Base-by-base conservation (phyloP, 2,329 filamentous ascomycete genomes). In the Cordyceps fumosorosea region DNA sequence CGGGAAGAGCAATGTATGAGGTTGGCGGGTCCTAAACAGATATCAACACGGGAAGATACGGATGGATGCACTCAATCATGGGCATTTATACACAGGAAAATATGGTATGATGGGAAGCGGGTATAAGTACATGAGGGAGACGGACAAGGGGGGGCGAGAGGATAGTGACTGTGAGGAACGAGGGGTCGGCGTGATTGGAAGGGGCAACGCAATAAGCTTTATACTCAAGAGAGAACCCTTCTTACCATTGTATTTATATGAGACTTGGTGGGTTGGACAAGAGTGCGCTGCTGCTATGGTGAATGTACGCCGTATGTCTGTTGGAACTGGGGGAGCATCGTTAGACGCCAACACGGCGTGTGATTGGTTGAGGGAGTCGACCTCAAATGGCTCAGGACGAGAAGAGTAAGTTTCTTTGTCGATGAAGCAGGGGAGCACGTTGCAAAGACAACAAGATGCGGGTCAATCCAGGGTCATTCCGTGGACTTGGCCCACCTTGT, bases 251-350 rank as follows among this genome's bases (percentile, higher is more conserved):
- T 54, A 34, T 29, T 42, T 34, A 44, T 50, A 50, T 50, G 59
- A 55, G 51, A 55, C 59, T 61, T 55, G 59, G 59, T 61, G 59
- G 50, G 59, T 61, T 61, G 51, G 59, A 61, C 59, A 61, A 61
- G 50, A 55, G 20, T 10, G 24, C 26, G 50, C 42, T 26, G 20
- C 32, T 22, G 20, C 29, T 55, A 53, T 40, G 32, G 32, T 29
- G 29, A 55, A 40, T 22, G 59, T 24, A 47, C 8, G 3, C 34
- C 34, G 40, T 44, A 18, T 20, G 42, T 3, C 20, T 37, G 51
- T 55, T 44, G 26, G 20, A 48, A 24, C 22, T n/a, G 51, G 51
- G 52, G 34, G 20, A 26, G 51, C 37, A 56, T 61, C 32, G 48
- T 50, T 22, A 48, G 40, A 50, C 29, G 42, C 59, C 40, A 48